Base-by-base conservation (phyloP, 2,329 filamentous ascomycete species). In the Cadophora luteo-olivacea region DNA sequence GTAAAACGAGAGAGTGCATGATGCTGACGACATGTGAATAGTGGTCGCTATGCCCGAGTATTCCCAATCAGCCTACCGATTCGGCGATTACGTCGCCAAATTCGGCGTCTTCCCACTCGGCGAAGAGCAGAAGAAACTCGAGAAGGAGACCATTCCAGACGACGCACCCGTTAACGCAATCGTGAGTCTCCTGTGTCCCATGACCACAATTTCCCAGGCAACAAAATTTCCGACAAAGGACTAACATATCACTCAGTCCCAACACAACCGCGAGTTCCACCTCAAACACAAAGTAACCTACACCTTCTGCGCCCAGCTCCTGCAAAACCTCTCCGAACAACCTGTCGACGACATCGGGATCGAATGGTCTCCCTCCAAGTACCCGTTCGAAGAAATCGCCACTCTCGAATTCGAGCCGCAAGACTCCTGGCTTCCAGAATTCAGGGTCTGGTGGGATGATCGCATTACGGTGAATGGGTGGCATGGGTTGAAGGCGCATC, bases 391-490 rank as follows among this genome's bases (percentile, higher is more conserved):
- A 38, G 60, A 71, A 48, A 64, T 72, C 33, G 70, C 70, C 5
- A 70, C 68, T 1, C 48, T 72, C 12, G 68, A 72, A 29, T 70
- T 72, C 48, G 68, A 72, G 48, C 68, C 68, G 6, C 66, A 72
- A 57, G 70, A 72, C 52, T 67, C 64, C 22, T 72, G 70, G 70
- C 32, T 70, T 25, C 70, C 70, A 0, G 68, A 69, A 32, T 72
- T 72, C 58, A 41, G 70, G 0, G 66, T 69, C 4, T 72, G 70
- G 70, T 72, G 70, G 68, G 70, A 72, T 45, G 70, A 72, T 64
- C 49, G 68, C 38, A 72, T 72, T 64, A 72, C 70, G 41, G 41
- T 60, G 14, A 70, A 72, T 54, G 61, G 51, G 7, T 70, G 70
- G 70, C 68, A 72, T 60, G 70, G 70, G 5, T 19, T 72, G 61